Percentiles rank a stretch among this genome's conserved stretches.
These are phyloP conservation scores for Panicum virgatum DNA, from an alignment of 202 grass and related monocot species.

Conservation along the genomic window DNA sequence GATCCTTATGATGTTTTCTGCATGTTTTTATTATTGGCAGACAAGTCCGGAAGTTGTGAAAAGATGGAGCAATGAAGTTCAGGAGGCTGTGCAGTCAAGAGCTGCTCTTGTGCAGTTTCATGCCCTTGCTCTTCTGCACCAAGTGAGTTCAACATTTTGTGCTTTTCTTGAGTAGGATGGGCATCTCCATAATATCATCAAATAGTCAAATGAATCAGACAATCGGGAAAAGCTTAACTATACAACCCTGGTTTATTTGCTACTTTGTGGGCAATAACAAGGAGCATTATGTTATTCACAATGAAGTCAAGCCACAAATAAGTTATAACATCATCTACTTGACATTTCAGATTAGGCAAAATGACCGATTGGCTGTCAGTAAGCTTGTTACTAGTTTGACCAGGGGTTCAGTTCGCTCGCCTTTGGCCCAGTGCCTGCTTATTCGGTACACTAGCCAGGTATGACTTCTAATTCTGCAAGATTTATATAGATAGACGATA, in stretches of 20 bases:
- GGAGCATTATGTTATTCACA: background rate
- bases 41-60: constrained; percentile 95
- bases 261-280: background rate
- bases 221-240: background rate
- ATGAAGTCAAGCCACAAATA: background rate
- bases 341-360: constrained; percentile 86
- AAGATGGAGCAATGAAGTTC: constrained; percentile 99
- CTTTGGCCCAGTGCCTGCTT: constrained; percentile 92
- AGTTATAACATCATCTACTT: background rate
- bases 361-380: constrained; percentile 96
- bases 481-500: constrained; percentile 18
- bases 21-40: constrained; percentile 43
- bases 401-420: constrained; percentile 92
- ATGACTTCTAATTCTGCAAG: constrained; percentile 36
- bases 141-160: constrained; percentile 52
- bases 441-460: constrained; percentile 90
- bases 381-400: constrained; percentile 97
- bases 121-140: constrained; percentile 92
- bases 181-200: background rate
- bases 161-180: background rate
- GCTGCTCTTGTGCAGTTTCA: constrained; percentile 94
- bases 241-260: background rate
- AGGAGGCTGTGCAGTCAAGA: constrained; percentile 98
- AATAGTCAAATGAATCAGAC: constrained; percentile 7
- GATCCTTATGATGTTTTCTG: background rate